Evolutionary conservation across 2,329 filamentous ascomycete species (phyloP).

Genomic region (Fusarium azukiicola): DNA sequence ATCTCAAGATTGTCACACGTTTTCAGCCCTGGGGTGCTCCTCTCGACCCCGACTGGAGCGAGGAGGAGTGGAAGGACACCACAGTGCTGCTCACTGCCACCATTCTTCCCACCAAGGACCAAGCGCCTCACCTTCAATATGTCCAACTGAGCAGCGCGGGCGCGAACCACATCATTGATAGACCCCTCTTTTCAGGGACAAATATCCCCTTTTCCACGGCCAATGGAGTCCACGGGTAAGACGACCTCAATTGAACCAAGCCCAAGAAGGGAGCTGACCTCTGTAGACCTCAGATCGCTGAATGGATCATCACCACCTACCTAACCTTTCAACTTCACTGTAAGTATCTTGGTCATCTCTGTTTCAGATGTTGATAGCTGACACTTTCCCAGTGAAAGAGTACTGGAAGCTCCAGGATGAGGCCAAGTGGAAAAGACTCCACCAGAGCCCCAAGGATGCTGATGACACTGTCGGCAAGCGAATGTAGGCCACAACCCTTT

Average conservation of each 20-base stretch:
- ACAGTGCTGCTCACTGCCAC: conserved; percentile 71
- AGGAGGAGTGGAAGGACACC: conserved; percentile 69
- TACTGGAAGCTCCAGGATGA: conserved; percentile 69
- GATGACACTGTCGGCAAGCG: conserved; percentile 71
- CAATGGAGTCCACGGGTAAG: conserved; percentile 79
- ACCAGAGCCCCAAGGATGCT: conserved; percentile 48
- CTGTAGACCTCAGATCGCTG: conserved; percentile 75
- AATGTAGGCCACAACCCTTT: conserved; percentile 64
- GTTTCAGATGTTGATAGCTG: not conserved
- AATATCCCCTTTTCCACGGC: conserved; percentile 75
- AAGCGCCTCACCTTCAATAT: conserved; percentile 71
- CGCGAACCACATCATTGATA: conserved; percentile 70
- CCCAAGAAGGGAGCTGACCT: not conserved
- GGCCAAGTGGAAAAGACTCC: conserved; percentile 66
- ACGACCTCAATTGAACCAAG: not conserved
- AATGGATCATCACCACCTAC: conserved; percentile 77
- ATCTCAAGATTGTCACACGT: conserved; percentile 63
- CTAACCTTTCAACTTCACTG: conserved; percentile 71
- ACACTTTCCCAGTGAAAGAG: conserved; percentile 61
- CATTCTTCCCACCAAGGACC: conserved; percentile 65
- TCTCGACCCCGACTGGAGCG: conserved; percentile 51
- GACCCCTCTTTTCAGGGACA: conserved; percentile 72
- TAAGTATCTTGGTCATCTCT: conserved; percentile 54
- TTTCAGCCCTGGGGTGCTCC: conserved; percentile 56
- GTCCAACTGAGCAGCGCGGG: conserved; percentile 78